Conservation (phyloP, 2,329 filamentous ascomycete genomes). For the Colletotrichum shisoi region DNA sequence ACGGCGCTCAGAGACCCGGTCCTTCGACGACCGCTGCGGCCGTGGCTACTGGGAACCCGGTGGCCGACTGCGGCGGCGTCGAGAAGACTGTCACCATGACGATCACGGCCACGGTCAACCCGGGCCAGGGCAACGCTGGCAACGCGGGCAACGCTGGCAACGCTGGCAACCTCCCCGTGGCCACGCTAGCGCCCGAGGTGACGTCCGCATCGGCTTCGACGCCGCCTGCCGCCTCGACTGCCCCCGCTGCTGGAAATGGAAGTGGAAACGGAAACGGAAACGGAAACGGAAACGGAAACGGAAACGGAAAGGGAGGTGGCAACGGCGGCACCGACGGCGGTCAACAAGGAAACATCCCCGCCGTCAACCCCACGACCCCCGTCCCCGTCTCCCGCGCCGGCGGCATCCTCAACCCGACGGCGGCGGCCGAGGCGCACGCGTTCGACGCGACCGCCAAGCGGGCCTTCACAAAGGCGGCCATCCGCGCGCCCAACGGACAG, state of each 20-base stretch:
- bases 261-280: background rate
- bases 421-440: conserved; percentile 58
- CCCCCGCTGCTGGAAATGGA: conserved; percentile 17
- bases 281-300: conserved; percentile 22
- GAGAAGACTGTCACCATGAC: conserved; percentile 20
- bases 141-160: background rate
- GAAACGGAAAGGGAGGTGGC: background rate
- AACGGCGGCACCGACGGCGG: conserved; percentile 5
- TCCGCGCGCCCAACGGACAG: conserved; percentile 58
- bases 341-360: conserved; percentile 40
- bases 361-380: conserved; percentile 52
- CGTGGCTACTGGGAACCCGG: conserved; percentile 16
- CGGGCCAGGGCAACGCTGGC: conserved; percentile 14
- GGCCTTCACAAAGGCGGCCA: conserved; percentile 55
- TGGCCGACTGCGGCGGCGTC: conserved; percentile 6
- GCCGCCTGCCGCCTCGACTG: conserved; percentile 4
- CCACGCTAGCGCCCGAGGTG: conserved; percentile 11
- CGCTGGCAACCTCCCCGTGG: conserved; percentile 6
- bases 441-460: conserved; percentile 58
- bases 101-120: conserved; percentile 15
- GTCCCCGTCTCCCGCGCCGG: conserved; percentile 62
- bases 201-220: conserved; percentile 3
- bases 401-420: conserved; percentile 57
- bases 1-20: conserved; percentile 7
- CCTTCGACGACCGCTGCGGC: conserved; percentile 6